Percentiles rank a stretch among this genome's conserved stretches.
Evolutionary conservation across 2,329 filamentous ascomycete species (phyloP).

Genomic region (Trichoderma endophyticum): DNA sequence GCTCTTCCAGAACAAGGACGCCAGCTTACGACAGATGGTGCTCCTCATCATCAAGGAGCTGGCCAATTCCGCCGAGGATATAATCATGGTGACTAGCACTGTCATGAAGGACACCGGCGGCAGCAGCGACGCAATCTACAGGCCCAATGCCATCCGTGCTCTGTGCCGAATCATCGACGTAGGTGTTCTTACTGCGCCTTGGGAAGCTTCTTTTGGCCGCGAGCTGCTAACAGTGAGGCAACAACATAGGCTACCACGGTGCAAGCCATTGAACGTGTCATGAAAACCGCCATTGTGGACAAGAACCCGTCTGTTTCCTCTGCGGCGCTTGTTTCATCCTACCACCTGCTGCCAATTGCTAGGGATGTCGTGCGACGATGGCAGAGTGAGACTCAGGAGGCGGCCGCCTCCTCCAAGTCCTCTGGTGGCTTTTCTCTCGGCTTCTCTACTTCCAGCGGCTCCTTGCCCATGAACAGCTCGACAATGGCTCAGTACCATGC

Average conservation of each 20-base stretch:
- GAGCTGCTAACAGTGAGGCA: conserved; percentile 11
- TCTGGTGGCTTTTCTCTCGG: conserved; percentile 87
- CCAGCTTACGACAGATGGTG: conserved; percentile 96
- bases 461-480: conserved; percentile 82
- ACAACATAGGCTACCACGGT: conserved; percentile 75
- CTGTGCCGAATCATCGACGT: conserved; percentile 96
- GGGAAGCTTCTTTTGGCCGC: conserved; percentile 20
- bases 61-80: conserved; percentile 91
- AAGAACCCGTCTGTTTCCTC: conserved; percentile 97
- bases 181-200: conserved; percentile 36
- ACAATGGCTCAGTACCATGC: conserved; percentile 99
- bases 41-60: conserved; percentile 98
- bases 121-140: conserved; percentile 87
- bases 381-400: conserved; percentile 98
- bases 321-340: conserved; percentile 91
- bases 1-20: conserved; percentile 99
- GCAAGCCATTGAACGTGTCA: conserved; percentile 94
- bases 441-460: conserved; percentile 75
- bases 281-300: conserved; percentile 99
- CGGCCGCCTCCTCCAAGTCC: conserved; percentile 84
- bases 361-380: conserved; percentile 93
- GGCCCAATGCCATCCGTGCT: conserved; percentile 92
- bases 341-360: conserved; percentile 94
- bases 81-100: conserved; percentile 99
- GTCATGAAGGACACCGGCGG: conserved; percentile 99